These are phyloP conservation scores for Spathaspora sp. DNA, from an alignment of 805 yeast genomes.

Conservation along the genomic window DNA sequence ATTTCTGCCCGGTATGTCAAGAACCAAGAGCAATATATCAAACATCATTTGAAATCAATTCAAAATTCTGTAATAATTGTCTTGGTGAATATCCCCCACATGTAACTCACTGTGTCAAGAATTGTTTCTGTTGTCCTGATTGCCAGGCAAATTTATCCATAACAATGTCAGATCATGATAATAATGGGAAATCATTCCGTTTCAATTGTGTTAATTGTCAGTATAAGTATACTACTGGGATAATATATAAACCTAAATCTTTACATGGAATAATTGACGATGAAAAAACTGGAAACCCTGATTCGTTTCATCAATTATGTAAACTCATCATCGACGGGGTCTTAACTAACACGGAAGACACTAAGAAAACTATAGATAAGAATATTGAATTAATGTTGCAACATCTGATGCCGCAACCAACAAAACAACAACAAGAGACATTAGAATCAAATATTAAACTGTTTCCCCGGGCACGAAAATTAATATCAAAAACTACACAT, in stretches of 20 bases:
- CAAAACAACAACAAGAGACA: background rate
- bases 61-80: constrained; percentile 37
- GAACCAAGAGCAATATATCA: constrained; percentile 23
- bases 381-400: constrained; percentile 1
- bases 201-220: constrained; percentile 36
- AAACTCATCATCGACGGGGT: constrained; percentile 5
- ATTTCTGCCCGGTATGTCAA: constrained; percentile 38
- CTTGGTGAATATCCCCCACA: constrained; percentile 29
- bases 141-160: constrained; percentile 28
- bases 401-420: background rate
- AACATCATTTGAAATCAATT: constrained; percentile 18
- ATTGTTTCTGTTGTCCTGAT: constrained; percentile 37
- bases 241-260: constrained; percentile 40
- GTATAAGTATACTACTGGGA: constrained; percentile 32
- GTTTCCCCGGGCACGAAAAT: constrained; percentile 22
- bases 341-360: background rate
- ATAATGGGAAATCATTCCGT: constrained; percentile 27
- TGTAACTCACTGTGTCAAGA: constrained; percentile 25
- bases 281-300: constrained; percentile 1
- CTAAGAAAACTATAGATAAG: background rate
- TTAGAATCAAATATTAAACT: background rate
- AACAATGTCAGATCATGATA: constrained; percentile 10
- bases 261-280: constrained; percentile 19
- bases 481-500: constrained; percentile 21
- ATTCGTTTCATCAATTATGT: constrained; percentile 5